Conservation (phyloP, 106 monocot species). For the Iris macrosiphon region DNA sequence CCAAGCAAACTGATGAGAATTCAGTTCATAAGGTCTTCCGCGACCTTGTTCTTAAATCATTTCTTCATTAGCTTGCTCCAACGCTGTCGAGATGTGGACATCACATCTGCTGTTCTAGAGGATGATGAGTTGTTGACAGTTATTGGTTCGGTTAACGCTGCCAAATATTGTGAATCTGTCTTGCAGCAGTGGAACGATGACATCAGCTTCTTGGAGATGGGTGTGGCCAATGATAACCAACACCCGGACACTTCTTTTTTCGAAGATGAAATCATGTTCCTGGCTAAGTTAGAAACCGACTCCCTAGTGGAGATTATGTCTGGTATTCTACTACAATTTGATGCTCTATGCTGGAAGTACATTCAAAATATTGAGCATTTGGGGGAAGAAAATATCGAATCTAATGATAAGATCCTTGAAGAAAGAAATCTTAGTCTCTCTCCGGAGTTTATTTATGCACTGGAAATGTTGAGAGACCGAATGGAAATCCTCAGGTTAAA, state of each 20-base stretch:
- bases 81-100: constrained; percentile 25
- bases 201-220: constrained; percentile 37
- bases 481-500: constrained; percentile 22
- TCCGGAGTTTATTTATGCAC: constrained; percentile 32
- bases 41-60: constrained; percentile 33
- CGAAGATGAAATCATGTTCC: constrained; percentile 28
- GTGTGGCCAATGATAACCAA: constrained; percentile 6
- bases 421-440: constrained; percentile 28
- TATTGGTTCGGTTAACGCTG: constrained; percentile 42
- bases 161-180: constrained; percentile 53
- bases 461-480: constrained; percentile 43
- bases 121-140: constrained; percentile 26
- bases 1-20: constrained; percentile 16
- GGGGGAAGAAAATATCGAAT: not conserved
- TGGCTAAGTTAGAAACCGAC: constrained; percentile 55
- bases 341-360: constrained; percentile 43
- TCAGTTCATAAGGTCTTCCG: constrained; percentile 51
- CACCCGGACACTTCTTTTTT: constrained; percentile 22
- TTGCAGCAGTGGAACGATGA: constrained; percentile 67
- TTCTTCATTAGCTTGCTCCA: constrained; percentile 45
- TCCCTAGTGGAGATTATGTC: constrained; percentile 56
- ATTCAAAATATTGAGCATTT: constrained; percentile 27
- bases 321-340: constrained; percentile 49
- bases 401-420: constrained; percentile 10
- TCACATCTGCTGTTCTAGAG: constrained; percentile 16